phyloP scores from a whole-genome alignment of 371 early-diverging fungal species.

The Mortierella sp. region DNA sequence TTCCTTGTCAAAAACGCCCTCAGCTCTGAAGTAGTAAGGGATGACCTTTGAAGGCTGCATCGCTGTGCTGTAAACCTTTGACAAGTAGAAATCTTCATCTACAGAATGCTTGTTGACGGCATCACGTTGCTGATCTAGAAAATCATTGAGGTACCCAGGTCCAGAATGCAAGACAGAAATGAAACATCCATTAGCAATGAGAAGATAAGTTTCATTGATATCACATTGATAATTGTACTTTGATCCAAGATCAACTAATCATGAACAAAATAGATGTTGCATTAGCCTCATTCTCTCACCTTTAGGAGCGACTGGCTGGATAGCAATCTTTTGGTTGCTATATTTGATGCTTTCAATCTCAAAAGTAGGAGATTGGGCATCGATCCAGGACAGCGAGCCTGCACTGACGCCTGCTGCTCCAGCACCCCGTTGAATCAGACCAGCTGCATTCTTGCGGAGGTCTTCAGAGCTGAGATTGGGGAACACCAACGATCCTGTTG shows the following conservation, averaged over 20 bases:
- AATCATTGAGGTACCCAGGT: neutral
- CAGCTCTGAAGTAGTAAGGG: slow-evolving; percentile 71
- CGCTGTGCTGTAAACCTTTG: slow-evolving; percentile 72
- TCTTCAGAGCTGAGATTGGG: slow-evolving; percentile 39
- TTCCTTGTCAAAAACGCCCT: slow-evolving; percentile 62
- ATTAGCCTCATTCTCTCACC: slow-evolving; percentile 12
- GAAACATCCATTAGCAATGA: neutral
- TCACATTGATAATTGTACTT: too few species aligned
- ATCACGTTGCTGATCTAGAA: neutral
- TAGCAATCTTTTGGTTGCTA: slow-evolving; percentile 39
- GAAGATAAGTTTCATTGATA: too few species aligned
- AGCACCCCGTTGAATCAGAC: slow-evolving; percentile 54
- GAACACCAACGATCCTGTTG: slow-evolving; percentile 36
- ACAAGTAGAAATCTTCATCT: slow-evolving; percentile 65
- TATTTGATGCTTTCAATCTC: slow-evolving; percentile 46
- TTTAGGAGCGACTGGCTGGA: slow-evolving; percentile 21
- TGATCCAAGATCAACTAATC: neutral
- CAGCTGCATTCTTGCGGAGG: slow-evolving; percentile 58
- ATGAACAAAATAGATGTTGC: too few species aligned
- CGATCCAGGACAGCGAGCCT: slow-evolving; percentile 36
- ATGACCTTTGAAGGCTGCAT: slow-evolving; percentile 75
- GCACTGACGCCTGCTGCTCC: slow-evolving; percentile 38
- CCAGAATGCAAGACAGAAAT: neutral
- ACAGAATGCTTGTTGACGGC: slow-evolving; percentile 17
- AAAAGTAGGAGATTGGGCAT: slow-evolving; percentile 35